phyloP scores from a whole-genome alignment of 495 filamentous ascomycete species.

The Lasiosphaeria miniovina region DNA sequence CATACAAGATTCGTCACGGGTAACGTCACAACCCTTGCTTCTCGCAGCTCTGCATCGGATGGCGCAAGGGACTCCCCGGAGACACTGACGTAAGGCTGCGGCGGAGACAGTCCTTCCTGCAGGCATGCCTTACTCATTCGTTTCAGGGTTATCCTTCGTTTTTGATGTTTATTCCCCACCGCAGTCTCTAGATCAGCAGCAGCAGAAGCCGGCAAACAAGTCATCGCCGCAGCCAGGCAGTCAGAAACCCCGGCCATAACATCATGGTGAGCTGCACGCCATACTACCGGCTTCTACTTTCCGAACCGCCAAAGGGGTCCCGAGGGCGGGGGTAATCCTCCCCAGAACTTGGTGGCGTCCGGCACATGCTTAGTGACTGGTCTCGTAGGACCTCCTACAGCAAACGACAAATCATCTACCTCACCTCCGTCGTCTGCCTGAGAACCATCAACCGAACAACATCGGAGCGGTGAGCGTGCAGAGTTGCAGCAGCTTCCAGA shows the following conservation, averaged over 20 bases:
- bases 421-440: background rate
- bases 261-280: no score
- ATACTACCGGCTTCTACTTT: background rate
- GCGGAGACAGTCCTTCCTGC: background rate
- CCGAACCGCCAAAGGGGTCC: background rate
- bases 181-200: no score
- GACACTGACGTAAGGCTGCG: background rate
- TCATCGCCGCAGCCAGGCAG: no score
- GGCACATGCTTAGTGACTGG: no score
- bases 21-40: background rate
- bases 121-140: no score
- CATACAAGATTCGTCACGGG: slow-evolving; percentile 1
- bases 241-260: no score
- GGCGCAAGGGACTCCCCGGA: background rate
- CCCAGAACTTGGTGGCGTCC: background rate
- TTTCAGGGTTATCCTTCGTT: no score
- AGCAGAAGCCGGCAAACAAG: no score
- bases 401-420: background rate
- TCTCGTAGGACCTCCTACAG: background rate
- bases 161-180: no score
- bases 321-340: background rate
- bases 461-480: background rate
- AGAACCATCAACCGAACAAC: background rate
- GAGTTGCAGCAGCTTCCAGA: background rate
- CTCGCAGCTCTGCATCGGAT: background rate